Percentiles rank a stretch among this genome's conserved stretches.
These are phyloP conservation scores for Phytophthora palmivora DNA, from an alignment of 352 stramenopile genomes.

Conservation along the genomic window DNA sequence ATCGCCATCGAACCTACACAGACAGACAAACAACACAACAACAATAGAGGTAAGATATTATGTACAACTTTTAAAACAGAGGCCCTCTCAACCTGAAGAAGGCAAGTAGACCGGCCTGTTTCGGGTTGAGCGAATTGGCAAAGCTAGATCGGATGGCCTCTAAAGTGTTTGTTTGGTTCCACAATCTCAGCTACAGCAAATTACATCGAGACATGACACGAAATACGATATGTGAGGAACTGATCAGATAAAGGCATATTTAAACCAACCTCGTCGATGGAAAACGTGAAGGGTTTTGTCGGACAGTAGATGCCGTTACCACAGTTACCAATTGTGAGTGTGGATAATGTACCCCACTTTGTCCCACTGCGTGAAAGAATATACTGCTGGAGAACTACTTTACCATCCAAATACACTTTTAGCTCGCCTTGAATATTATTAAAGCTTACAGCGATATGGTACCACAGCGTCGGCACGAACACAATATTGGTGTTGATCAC, in stretches of 20 bases:
- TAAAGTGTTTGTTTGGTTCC: constrained; percentile 5
- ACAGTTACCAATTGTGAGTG: constrained; percentile 55
- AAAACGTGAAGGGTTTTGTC: constrained; percentile 47
- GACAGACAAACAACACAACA: neutral
- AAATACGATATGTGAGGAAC: neutral
- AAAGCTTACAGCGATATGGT: constrained; percentile 32
- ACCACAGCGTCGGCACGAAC: constrained; percentile 16
- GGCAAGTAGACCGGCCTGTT: constrained; percentile 6
- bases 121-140: constrained; percentile 10
- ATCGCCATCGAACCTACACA: constrained; percentile 24
- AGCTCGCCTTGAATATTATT: constrained; percentile 15
- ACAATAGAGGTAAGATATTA: neutral
- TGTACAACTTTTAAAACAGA: neutral
- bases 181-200: constrained; percentile 27
- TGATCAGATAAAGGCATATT: neutral
- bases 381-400: constrained; percentile 10
- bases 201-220: too few relatives aligned
- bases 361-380: constrained; percentile 9
- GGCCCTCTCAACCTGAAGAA: constrained; percentile 35
- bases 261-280: constrained; percentile 54
- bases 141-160: constrained; percentile 20
- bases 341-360: constrained; percentile 18
- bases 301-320: constrained; percentile 37
- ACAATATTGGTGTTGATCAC: constrained; percentile 19
- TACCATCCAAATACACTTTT: constrained; percentile 23